Conservation (phyloP, 345 rosid species). For the Salix viminalis region DNA sequence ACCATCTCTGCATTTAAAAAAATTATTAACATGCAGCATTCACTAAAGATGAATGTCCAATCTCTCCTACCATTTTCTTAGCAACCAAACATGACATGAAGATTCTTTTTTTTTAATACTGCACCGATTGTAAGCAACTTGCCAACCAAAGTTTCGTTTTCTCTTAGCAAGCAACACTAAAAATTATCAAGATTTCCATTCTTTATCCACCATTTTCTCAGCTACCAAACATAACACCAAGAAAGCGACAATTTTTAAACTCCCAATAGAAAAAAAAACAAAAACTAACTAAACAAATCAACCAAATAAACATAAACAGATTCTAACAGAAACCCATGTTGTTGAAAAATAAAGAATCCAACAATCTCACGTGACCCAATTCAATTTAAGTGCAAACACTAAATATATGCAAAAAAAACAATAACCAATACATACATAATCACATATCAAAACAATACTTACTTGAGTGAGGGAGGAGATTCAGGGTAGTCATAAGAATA, state of each 20-base stretch:
- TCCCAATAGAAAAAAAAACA: not conserved
- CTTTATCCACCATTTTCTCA: too few relatives aligned
- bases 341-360: not conserved
- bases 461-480: constrained; percentile 3
- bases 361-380: not conserved
- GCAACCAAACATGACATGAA: too few relatives aligned
- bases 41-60: not conserved
- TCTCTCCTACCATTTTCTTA: not conserved
- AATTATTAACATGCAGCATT: not conserved
- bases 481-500: not conserved
- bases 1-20: not conserved
- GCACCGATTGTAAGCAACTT: too few relatives aligned
- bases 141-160: too few relatives aligned
- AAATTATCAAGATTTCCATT: too few relatives aligned
- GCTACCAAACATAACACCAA: not conserved
- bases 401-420: too few relatives aligned
- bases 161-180: too few relatives aligned
- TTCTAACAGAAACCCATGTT: not conserved
- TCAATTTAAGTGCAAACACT: not conserved
- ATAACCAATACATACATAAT: not conserved
- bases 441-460: too few relatives aligned
- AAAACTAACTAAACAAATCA: not conserved
- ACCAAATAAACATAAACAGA: not conserved
- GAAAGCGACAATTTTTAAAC: not conserved
- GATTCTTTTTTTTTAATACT: too few relatives aligned